These are phyloP conservation scores for Aquilaria malaccensis DNA, from an alignment of 345 rosid genomes.

Conservation along the genomic window DNA sequence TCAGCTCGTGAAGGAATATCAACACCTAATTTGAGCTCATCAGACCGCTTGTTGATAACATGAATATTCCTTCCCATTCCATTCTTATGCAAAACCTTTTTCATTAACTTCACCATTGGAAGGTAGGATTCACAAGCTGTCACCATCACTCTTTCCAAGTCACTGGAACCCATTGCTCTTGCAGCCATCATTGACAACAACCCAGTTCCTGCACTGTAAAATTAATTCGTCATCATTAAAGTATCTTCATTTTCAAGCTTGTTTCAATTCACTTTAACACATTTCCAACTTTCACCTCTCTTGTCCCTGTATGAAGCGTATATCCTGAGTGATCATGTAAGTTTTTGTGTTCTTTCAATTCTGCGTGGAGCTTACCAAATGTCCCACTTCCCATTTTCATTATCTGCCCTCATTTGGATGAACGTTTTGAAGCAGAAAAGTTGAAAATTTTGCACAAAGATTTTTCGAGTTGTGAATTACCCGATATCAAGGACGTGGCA, in stretches of 20 bases:
- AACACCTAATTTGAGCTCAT: constrained; percentile 57
- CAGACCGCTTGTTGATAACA: constrained; percentile 72
- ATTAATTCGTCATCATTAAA: not conserved
- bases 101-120: constrained; percentile 89
- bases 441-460: too few relatives aligned
- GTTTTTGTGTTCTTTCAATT: too few relatives aligned
- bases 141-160: constrained; percentile 30
- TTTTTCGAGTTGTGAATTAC: constrained; percentile 20
- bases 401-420: too few relatives aligned
- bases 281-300: too few relatives aligned
- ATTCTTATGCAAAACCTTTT: constrained; percentile 66
- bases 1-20: constrained; percentile 72
- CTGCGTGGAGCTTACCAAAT: too few relatives aligned
- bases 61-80: constrained; percentile 49
- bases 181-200: constrained; percentile 96
- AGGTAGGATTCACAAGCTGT: constrained; percentile 93
- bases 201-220: constrained; percentile 88
- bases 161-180: constrained; percentile 40
- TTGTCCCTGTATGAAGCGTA: too few relatives aligned
- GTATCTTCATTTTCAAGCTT: not conserved
- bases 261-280: too few relatives aligned
- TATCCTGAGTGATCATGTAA: not conserved
- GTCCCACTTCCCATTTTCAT: too few relatives aligned
- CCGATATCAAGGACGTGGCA: constrained; percentile 92
- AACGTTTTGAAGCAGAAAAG: too few relatives aligned